Evolutionary conservation across 805 yeast genomes (phyloP).

Genomic region (Yamadazyma sp.): DNA sequence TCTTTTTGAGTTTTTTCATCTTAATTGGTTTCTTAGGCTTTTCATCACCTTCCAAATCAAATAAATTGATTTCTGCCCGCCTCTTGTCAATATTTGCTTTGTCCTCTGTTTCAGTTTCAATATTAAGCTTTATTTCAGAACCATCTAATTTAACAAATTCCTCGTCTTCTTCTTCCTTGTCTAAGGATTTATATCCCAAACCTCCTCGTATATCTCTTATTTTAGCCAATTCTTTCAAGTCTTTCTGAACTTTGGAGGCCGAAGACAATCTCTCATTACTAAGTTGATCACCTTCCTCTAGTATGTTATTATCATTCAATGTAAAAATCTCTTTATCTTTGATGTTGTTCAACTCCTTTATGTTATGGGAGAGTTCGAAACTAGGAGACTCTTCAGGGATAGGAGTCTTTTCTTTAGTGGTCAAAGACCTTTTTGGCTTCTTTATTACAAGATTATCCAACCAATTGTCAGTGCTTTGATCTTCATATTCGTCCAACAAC

Average conservation of each 20-base stretch:
- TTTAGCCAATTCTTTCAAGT: slow-evolving; percentile 18
- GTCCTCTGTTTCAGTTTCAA: not conserved
- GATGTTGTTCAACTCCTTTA: slow-evolving; percentile 35
- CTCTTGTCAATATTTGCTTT: slow-evolving; percentile 1
- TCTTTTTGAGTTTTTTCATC: slow-evolving; percentile 43
- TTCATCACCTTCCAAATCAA: slow-evolving; percentile 8
- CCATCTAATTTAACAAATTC: slow-evolving; percentile 6
- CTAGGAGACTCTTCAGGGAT: slow-evolving; percentile 1
- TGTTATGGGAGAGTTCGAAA: slow-evolving; percentile 43
- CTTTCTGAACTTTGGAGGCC: slow-evolving; percentile 26
- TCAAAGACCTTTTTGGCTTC: slow-evolving; percentile 1
- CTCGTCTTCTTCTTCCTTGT: slow-evolving; percentile 14
- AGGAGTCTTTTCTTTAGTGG: not conserved
- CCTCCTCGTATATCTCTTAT: slow-evolving; percentile 8
- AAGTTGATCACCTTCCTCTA: slow-evolving; percentile 32
- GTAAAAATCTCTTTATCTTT: slow-evolving; percentile 53
- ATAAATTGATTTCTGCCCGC: slow-evolving; percentile 4
- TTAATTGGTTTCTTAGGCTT: slow-evolving; percentile 22
- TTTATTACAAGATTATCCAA: slow-evolving; percentile 20
- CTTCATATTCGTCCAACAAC: slow-evolving; percentile 24
- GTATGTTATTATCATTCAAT: slow-evolving; percentile 46
- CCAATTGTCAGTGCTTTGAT: slow-evolving; percentile 41
- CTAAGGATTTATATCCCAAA: slow-evolving; percentile 2
- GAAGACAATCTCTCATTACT: slow-evolving; percentile 33
- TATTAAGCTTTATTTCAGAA: slow-evolving; percentile 1